Base-by-base conservation (phyloP, 768 basidiomycete genomes). In the Calocybe gangraenosa region DNA sequence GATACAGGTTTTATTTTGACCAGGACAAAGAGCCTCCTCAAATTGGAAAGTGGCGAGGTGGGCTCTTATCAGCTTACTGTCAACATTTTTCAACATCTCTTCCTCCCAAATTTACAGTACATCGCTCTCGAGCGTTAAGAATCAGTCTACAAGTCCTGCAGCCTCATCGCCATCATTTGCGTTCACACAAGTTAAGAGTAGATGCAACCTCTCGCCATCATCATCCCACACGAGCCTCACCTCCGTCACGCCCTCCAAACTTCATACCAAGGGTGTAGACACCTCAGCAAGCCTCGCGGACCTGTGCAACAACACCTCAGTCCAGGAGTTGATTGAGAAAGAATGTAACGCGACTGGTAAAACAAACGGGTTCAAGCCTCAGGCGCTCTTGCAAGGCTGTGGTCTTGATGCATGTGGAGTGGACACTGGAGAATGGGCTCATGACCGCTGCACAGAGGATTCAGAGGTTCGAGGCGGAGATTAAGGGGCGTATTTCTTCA, bases 371-470 rank as follows among this genome's bases (percentile, higher is more conserved):
- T 85, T 95, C 63, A 91, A 87, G 68, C 55, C 74, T 38, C 79
- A 88, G 71, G 92, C 94, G 69, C 65, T 81, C 47, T 67, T 93
- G 13, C 78, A 83, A n/a, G 57, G 82, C 70, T 11, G 84, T 92
- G 15, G 71, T 95, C 21, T 62, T 95, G 55, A 84, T 83, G 2
- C 57, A 80, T 13, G 86, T 92, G 8, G 91, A 93, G 65, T 94
- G 92, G 92, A 93, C 91, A 4, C 86, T 90, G 0, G 84, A 91
- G 70, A 87, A 64, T 51, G 92, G 89, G 42, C 67, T 93, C 23
- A 76, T 92, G 42, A 94, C 92, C 0, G 88, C 92, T 11, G 92
- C 92, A 46, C 88, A 92, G 74, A 94, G 94, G 76, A 74, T 94
- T 13, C 87, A 94, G 64, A 69, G 64, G 54, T 92, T 84, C 48